A percentile compares a stretch with the other conserved stretches of the same genome.
phyloP scores from a whole-genome alignment of 345 rosid genomes.

The Eucalyptus tenuipes region DNA sequence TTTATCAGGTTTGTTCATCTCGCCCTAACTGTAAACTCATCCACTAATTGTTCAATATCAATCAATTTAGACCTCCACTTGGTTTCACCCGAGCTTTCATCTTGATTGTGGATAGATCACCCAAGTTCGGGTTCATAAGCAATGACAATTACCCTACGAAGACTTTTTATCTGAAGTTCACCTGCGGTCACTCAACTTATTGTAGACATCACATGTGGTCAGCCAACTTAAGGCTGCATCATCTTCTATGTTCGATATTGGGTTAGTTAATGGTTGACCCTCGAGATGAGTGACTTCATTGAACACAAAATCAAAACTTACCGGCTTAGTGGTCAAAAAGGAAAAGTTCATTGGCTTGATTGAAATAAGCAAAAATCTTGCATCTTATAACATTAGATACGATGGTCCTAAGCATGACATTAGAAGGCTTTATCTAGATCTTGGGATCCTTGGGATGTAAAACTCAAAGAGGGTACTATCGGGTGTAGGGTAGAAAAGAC shows the following conservation, averaged over 20 bases:
- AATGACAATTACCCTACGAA: background rate
- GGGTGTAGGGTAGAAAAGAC: background rate
- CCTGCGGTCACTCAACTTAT: background rate
- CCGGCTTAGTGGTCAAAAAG: background rate
- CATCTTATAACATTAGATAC: background rate
- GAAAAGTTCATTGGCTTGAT: background rate
- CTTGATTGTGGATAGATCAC: background rate
- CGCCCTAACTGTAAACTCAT: background rate
- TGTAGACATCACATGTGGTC: background rate
- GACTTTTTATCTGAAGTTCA: background rate
- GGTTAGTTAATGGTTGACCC: background rate
- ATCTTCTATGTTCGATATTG: background rate
- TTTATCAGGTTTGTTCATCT: background rate
- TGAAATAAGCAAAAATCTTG: background rate
- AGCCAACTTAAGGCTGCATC: background rate
- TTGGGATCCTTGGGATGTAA: background rate
- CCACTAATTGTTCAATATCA: background rate
- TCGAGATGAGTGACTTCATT: background rate
- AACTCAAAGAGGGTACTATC: background rate
- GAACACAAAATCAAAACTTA: background rate
- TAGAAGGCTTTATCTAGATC: background rate
- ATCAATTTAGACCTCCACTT: background rate
- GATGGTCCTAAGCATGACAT: background rate
- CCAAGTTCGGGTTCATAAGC: background rate
- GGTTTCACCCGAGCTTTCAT: background rate